phyloP scores from a whole-genome alignment of 139 green algal genomes.

The Deuterostichococcus epilithicus region DNA sequence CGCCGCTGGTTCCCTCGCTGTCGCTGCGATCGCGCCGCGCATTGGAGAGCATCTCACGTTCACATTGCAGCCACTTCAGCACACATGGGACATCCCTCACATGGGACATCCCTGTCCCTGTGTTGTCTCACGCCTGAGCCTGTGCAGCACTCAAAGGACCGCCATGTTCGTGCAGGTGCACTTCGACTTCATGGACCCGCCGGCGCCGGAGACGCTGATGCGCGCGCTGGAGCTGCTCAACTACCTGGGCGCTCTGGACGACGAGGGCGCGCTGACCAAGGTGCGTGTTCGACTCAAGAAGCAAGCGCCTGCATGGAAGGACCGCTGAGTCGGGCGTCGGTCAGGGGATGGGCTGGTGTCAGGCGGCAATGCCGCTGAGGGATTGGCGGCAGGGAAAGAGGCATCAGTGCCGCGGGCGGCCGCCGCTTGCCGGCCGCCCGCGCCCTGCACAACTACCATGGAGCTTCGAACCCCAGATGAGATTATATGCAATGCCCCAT shows the following conservation, averaged over 20 bases:
- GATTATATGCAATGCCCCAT: too few relatives aligned
- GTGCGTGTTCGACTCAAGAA: too few relatives aligned
- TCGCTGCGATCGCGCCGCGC: neutral
- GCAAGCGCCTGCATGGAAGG: neutral
- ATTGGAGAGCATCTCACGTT: too few relatives aligned
- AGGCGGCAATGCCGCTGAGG: neutral
- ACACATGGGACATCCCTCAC: neutral
- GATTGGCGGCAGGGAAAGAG: too few relatives aligned
- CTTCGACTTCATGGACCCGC: constrained; percentile 99
- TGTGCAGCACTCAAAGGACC: neutral
- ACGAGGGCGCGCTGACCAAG: constrained; percentile 93
- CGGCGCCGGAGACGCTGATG: constrained; percentile 98
- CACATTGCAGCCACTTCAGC: neutral
- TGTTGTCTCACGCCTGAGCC: constrained; percentile 17
- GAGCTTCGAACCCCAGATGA: too few relatives aligned
- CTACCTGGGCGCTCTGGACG: constrained; percentile 97
- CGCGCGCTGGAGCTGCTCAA: constrained; percentile 98
- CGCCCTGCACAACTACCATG: too few relatives aligned
- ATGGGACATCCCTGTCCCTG: neutral
- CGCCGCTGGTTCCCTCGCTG: neutral
- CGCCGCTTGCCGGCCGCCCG: too few relatives aligned
- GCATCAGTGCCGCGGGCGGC: too few relatives aligned
- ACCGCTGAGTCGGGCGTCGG: neutral
- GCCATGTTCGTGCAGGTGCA: too few relatives aligned
- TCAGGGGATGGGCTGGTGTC: neutral